Base-by-base conservation (phyloP, 2,329 filamentous ascomycete species). In the Microcera coccophila region DNA sequence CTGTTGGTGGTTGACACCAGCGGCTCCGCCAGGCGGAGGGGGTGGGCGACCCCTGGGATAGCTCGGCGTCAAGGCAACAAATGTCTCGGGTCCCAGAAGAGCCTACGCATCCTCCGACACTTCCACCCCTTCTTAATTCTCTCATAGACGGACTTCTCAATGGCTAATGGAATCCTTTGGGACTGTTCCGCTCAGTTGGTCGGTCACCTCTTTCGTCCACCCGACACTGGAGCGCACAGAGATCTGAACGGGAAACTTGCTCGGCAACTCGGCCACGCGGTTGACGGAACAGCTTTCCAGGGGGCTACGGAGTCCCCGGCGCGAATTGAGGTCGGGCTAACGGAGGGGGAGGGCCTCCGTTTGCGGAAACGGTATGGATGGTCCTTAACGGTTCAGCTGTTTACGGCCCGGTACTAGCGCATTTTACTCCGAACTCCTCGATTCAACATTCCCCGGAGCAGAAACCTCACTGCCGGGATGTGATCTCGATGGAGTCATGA, bases 71-170 rank as follows among this genome's bases (percentile, higher is more conserved):
- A n/a, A n/a, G n/a, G 55, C 58, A 51, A 56, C 53, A 51, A n/a
- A 51, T 58, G 55, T 58, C 51, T 58, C 54, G 55, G 52, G 54
- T 58, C 57, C 53, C 54, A 54, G 54, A 47, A 47, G 42, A 53
- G 42, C 33, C 15, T n/a, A 32, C 33, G 20, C 33, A 33, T 16
- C 31, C 33, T 20, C 17, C 33, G 16, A 11, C 8, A 9, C n/a
- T 12, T 8, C 33, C 16, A 19, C 18, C 33, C 33, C 10, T 35
- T 35, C 33, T 20, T 9, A 17, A 32, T 16, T 14, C 29, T n/a
- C 15, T 32, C 8, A 10, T 8, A 35, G 15, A n/a, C n/a, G 15
- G 15, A n/a, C 29, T n/a, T 32, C 29, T 35, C 8, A 35, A 15
- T 35, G 33, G 33, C 18, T 17, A n/a, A 32, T 14, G 29, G 12